Evolutionary conservation across 208 protist genomes (phyloP), one percentile per base, ranked within the genome.

Genomic region (Leptomonas seymouri): DNA sequence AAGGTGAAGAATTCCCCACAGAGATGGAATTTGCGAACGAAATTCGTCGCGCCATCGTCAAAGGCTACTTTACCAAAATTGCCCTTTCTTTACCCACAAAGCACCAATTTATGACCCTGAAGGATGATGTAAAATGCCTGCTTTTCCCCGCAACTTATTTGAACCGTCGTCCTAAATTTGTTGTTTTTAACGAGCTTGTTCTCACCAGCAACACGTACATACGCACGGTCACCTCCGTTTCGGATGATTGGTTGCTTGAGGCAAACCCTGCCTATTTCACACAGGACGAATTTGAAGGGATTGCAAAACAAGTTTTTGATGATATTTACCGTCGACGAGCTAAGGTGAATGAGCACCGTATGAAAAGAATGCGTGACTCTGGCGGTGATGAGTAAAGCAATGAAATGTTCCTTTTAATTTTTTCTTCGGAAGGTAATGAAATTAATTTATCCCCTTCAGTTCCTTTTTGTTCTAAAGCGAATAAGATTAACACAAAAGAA

Each of bases 151-250:
- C 88, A 0, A 97, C 93, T 2, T 94, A 82, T 55, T 87, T 97
- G 66, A 94, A 97, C 66, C 87, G 95, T 58, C 98, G 98, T 58
- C 98, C 98, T n/a, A 97, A 99, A 74, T 99, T 98, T 90, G 90
- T 98, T 9, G 75, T 99, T 2, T 99, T 99, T 78, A 97, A 99
- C 79, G 98, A 99, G 80, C 98, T 99, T 70, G 98, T 99, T 21
- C 78, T 93, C 12, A 96, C 91, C 16, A 93, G 83, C 63, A 93
- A 96, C 50, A 92, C 81, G 34, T 99, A 99, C 88, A 98, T 99
- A 59, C 86, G 98, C 58, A 99, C 98, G 18, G 88, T 98, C 1
- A 99, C 97, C 0, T 91, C 97, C 8, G 71, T 99, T 34, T 91
- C 95, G 23, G 89, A 96, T 39, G 98, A 99, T 42, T 99, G 98